phyloP scores from a whole-genome alignment of 306 rosid genomes.

The Quercus rubra region DNA sequence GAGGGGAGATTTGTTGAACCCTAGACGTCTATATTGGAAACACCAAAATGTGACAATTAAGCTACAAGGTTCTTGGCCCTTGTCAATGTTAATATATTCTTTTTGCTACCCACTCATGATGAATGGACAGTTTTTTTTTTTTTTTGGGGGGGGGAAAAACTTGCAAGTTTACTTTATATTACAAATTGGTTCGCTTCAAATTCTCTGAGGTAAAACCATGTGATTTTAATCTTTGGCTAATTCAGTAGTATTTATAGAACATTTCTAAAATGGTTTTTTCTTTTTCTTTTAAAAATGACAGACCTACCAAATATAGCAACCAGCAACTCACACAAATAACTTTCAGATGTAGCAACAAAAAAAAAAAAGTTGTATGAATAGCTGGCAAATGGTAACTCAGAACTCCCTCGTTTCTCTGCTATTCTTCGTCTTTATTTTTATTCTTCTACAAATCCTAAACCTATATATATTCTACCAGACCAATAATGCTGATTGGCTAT shows the following conservation, averaged over 20 bases:
- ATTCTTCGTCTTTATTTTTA: not conserved
- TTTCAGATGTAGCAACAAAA: not conserved
- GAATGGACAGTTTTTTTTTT: not conserved
- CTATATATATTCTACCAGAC: not conserved
- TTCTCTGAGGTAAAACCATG: not conserved
- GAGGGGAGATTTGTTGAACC: no score
- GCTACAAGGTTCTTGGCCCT: not conserved
- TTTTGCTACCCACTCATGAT: not conserved
- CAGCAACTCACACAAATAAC: not conserved
- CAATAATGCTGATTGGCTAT: not conserved
- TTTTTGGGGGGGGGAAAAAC: not conserved
- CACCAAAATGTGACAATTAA: no score
- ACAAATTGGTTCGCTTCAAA: not conserved
- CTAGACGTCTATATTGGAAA: no score
- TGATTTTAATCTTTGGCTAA: not conserved
- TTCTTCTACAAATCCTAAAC: not conserved
- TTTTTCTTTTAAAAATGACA: not conserved
- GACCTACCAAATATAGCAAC: not conserved
- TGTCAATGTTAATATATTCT: not conserved
- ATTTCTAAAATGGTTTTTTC: not conserved
- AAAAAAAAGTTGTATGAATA: no score
- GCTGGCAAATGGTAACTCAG: not conserved
- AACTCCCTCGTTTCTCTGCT: not conserved
- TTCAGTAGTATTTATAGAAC: not conserved
- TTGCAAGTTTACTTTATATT: not conserved